These are phyloP conservation scores for Tetraselmis striata DNA, from an alignment of 139 green algal genomes.

Conservation along the genomic window DNA sequence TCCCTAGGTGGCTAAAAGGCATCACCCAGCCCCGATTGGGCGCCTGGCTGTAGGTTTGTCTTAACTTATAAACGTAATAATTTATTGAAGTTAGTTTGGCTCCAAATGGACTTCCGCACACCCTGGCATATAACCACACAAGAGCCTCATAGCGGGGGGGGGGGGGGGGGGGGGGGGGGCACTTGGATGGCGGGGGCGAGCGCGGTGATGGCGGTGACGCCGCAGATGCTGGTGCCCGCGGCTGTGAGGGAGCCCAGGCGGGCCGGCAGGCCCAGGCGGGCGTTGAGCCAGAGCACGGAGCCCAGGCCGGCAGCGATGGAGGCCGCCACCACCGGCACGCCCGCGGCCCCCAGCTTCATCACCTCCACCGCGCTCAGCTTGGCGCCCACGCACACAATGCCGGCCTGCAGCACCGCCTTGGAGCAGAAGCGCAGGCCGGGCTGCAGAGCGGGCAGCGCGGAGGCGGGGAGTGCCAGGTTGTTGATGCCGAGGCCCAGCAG, in stretches of 20 bases:
- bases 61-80: too few relatives aligned
- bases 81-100: too few relatives aligned
- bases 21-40: too few relatives aligned
- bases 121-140: too few relatives aligned
- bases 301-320: slow-evolving; percentile 11
- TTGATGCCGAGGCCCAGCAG: slow-evolving; percentile 17
- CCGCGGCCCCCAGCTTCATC: background rate
- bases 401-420: slow-evolving; percentile 1
- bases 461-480: slow-evolving; percentile 2
- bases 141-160: background rate
- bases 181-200: slow-evolving; percentile 17
- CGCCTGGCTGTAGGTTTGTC: too few relatives aligned
- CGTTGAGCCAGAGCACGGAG: background rate
- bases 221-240: slow-evolving; percentile 17
- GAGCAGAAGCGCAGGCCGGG: background rate
- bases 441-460: background rate
- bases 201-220: slow-evolving; percentile 22
- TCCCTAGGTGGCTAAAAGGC: too few relatives aligned
- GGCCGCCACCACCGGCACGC: slow-evolving; percentile 1
- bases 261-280: background rate
- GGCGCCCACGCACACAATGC: slow-evolving; percentile 21
- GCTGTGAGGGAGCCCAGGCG: slow-evolving; percentile 12
- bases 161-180: too few relatives aligned
- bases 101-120: too few relatives aligned
- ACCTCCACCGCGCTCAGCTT: slow-evolving; percentile 18